These are phyloP conservation scores for Mortierella sp. DNA, from an alignment of 371 early-diverging fungal species.

Conservation along the genomic window DNA sequence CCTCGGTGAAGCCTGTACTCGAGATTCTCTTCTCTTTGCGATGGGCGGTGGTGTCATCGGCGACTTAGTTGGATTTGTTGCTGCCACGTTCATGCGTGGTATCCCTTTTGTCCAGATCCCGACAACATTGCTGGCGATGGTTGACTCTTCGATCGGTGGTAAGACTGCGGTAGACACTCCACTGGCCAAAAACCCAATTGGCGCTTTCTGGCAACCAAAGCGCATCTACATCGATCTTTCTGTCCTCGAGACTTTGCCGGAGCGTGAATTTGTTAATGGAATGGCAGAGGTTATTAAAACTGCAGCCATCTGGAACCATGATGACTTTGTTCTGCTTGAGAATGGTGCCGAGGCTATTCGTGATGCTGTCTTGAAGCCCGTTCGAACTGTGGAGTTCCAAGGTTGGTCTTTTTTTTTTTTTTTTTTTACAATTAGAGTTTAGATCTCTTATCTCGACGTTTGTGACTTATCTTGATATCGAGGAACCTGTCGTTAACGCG, in stretches of 20 bases:
- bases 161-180: slow-evolving; percentile 98
- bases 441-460: neutral
- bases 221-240: slow-evolving; percentile 92
- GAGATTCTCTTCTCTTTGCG: slow-evolving; percentile 94
- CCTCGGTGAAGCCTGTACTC: slow-evolving; percentile 84
- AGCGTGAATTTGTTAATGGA: slow-evolving; percentile 95
- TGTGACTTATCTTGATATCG: neutral
- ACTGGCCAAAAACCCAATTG: slow-evolving; percentile 95
- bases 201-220: slow-evolving; percentile 97
- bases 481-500: neutral
- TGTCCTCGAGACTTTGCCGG: slow-evolving; percentile 89
- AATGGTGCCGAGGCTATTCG: slow-evolving; percentile 82
- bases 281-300: slow-evolving; percentile 99
- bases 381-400: slow-evolving; percentile 59
- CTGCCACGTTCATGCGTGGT: slow-evolving; percentile 98
- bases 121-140: slow-evolving; percentile 97
- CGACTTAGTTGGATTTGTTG: slow-evolving; percentile 95
- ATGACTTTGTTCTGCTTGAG: slow-evolving; percentile 91
- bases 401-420: slow-evolving; percentile 47
- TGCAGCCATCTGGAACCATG: slow-evolving; percentile 91
- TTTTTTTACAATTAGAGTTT: slow-evolving; percentile 2
- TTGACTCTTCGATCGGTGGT: slow-evolving; percentile 97
- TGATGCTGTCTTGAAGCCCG: slow-evolving; percentile 72
- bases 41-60: slow-evolving; percentile 98
- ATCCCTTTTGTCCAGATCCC: slow-evolving; percentile 94